A percentile compares a stretch with the other conserved stretches of the same genome.
Conservation (phyloP, 177 flowering plant genomes). For the Vitis hybrid region DNA sequence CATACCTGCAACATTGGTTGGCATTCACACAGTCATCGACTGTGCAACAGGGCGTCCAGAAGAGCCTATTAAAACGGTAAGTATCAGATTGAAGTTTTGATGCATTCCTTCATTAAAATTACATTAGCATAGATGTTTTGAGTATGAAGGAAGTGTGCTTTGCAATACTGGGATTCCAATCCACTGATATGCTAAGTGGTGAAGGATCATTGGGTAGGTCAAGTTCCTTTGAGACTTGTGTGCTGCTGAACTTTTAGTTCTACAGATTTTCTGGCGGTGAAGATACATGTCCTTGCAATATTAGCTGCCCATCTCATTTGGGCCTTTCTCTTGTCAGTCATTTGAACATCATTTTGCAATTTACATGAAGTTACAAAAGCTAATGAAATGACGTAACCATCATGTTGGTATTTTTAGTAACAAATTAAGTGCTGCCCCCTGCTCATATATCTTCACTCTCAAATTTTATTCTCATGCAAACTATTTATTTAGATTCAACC, state of each 20-base stretch:
- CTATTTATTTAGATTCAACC: too few species aligned
- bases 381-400: too few species aligned
- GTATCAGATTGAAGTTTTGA: background rate
- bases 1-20: slow-evolving; percentile 93
- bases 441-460: too few species aligned
- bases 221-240: background rate
- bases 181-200: background rate
- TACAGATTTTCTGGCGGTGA: background rate
- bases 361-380: too few species aligned
- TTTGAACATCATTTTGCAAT: too few species aligned
- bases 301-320: too few species aligned
- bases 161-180: background rate
- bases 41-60: slow-evolving; percentile 99
- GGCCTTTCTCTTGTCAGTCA: too few species aligned
- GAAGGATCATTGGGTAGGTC: background rate
- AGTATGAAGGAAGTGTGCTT: background rate
- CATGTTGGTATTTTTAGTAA: too few species aligned
- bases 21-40: slow-evolving; percentile 89
- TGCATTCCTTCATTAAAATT: background rate
- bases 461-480: too few species aligned
- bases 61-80: slow-evolving; percentile 91
- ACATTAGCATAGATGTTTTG: too few species aligned
- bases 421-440: too few species aligned
- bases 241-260: background rate
- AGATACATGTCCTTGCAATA: too few species aligned